Evolutionary conservation across 495 filamentous ascomycete species (phyloP).

Genomic region (Penicillium turbatum): DNA sequence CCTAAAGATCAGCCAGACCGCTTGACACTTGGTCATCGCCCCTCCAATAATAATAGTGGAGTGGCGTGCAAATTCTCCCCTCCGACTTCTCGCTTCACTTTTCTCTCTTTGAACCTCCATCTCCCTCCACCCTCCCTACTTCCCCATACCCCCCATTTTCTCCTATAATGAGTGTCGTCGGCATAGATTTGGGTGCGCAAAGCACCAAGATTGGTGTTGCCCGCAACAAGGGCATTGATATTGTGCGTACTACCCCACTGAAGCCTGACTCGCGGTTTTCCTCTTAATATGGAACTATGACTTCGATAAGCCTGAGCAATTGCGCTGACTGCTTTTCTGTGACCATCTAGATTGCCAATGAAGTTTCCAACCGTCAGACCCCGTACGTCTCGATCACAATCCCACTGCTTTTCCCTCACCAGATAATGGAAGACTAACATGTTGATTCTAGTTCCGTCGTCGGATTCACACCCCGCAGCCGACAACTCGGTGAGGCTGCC

Average conservation of each 20-base stretch:
- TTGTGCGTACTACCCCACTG: slow-evolving; percentile 69
- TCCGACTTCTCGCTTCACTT: slow-evolving; percentile 27
- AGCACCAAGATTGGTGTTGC: slow-evolving; percentile 98
- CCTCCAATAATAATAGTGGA: slow-evolving; percentile 30
- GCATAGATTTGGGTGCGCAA: slow-evolving; percentile 93
- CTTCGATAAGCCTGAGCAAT: neutral
- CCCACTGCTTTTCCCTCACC: slow-evolving; percentile 2
- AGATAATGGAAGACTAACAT: slow-evolving; percentile 26
- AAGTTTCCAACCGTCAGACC: slow-evolving; percentile 97
- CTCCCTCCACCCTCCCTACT: slow-evolving; percentile 14
- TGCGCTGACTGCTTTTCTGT: slow-evolving; percentile 23
- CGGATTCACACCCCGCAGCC: slow-evolving; percentile 86
- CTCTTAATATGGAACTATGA: neutral
- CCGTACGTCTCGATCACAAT: slow-evolving; percentile 62
- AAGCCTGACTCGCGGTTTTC: slow-evolving; percentile 3
- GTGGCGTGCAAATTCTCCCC: slow-evolving; percentile 45
- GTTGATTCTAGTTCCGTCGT: slow-evolving; percentile 69
- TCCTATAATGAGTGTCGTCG: slow-evolving; percentile 68
- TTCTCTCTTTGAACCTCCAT: slow-evolving; percentile 21
- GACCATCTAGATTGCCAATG: slow-evolving; percentile 82
- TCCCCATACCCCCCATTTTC: slow-evolving; percentile 14
- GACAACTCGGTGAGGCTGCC: slow-evolving; percentile 89
- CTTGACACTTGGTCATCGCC: slow-evolving; percentile 18
- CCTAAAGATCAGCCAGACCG: slow-evolving; percentile 14
- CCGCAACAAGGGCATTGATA: slow-evolving; percentile 96